Base-by-base conservation (phyloP, 495 filamentous ascomycete genomes). In the Hamigera avellanea region DNA sequence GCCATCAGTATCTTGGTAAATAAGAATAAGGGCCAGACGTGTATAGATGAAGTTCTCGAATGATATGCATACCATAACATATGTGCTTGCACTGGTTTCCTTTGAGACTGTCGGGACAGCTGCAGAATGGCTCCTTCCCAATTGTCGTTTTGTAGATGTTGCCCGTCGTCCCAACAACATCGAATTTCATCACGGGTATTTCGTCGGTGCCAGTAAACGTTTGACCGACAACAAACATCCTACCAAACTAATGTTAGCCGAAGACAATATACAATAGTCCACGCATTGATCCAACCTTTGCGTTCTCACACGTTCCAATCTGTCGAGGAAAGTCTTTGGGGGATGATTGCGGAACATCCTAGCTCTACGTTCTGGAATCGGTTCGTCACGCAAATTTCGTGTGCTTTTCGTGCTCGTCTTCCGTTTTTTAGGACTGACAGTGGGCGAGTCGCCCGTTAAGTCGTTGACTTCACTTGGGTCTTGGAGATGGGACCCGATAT, bases 71-170 rank as follows among this genome's bases (percentile, higher is more conserved):
- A 75, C 77, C 54, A 45, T 80, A 82, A 37, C 73, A 53, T 26
- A 82, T 75, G 44, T 83, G 79, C 50, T 89, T 89, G 70, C 83
- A 89, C 43, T 85, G 79, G 39, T 81, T 74, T 9, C 75, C 71
- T 19, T 70, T 66, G 18, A n/a, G 36, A 6, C 55, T 62, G 52
- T 82, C 73, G 0, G 81, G 80, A 52, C 83, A 87, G 28, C 64
- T 63, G 54, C 85, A 93, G n/a, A 29, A 53, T 0, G 81, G 81
- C 26, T 65, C 47, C 17, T 67, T 62, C 39, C 52, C 50, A 35
- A 83, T 76, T 2, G 56, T 56, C 14, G 72, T 61, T 8, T 61
- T 73, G 60, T 93, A 93, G 32, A 88, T 59, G 45, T 87, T 86
- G 4, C 83, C 83, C 2, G 78, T 84, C 6, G 78, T 71, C 16